These are phyloP conservation scores for Solidago caesia DNA, from an alignment of 129 eudicot genomes.

Conservation along the genomic window DNA sequence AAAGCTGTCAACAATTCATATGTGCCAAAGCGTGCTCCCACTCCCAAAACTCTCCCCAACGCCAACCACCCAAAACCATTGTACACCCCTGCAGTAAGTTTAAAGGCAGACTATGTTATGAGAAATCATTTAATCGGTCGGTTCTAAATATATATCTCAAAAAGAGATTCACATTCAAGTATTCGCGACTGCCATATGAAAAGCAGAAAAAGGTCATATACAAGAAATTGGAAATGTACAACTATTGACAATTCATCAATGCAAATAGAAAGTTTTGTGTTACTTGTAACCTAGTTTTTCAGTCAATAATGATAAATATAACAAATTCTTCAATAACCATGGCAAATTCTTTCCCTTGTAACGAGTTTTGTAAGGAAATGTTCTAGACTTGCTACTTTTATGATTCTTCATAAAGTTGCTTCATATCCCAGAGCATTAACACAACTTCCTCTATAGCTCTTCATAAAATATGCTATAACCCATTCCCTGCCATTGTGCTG, in stretches of 20 bases:
- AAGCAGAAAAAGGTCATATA: background rate
- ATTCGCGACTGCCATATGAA: background rate
- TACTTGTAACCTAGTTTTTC: background rate
- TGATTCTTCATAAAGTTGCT: no score
- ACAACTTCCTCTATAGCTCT: no score
- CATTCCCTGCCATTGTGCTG: no score
- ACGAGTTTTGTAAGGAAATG: no score
- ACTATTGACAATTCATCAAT: background rate
- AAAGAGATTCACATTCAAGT: constrained; percentile 7
- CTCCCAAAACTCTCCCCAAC: constrained; percentile 62
- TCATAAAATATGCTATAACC: no score
- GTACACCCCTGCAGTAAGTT: constrained; percentile 62
- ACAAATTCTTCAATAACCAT: background rate
- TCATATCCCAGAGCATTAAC: no score
- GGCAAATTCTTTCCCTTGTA: no score
- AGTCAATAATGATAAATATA: background rate
- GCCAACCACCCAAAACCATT: constrained; percentile 79
- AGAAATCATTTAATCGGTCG: background rate
- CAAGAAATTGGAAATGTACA: constrained; percentile 14
- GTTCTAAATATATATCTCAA: background rate
- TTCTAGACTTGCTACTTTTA: no score
- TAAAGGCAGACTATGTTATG: background rate
- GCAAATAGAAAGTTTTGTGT: background rate
- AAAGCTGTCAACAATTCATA: constrained; percentile 86
- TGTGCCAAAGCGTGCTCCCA: constrained; percentile 87